A percentile compares a stretch with the other conserved stretches of the same genome.
Conservation (phyloP, 2,329 filamentous ascomycete species). For the Phaeosphaeriaceae sp. region DNA sequence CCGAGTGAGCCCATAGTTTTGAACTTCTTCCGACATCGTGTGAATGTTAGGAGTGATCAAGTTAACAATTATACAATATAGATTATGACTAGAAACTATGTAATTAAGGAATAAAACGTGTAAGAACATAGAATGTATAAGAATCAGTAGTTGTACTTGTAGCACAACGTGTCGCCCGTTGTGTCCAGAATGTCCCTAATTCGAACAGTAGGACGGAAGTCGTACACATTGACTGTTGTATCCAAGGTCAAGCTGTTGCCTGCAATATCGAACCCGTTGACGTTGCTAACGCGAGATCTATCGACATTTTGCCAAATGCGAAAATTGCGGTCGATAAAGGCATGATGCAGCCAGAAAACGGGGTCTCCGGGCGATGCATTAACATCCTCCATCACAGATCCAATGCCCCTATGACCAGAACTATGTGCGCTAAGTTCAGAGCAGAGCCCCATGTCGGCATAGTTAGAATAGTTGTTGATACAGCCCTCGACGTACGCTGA, state of each 20-base stretch:
- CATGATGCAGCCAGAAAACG: constrained; percentile 60
- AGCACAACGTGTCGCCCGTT: constrained; percentile 34
- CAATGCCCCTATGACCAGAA: constrained; percentile 46
- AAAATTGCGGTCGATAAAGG: constrained; percentile 58
- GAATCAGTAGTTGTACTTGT: constrained; percentile 49
- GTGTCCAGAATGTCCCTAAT: constrained; percentile 43
- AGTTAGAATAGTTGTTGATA: constrained; percentile 29
- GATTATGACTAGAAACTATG: too few relatives aligned
- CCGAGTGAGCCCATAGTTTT: too few relatives aligned
- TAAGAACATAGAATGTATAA: too few relatives aligned
- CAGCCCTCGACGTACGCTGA: constrained; percentile 37
- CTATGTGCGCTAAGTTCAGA: constrained; percentile 40
- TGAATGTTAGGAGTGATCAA: too few relatives aligned
- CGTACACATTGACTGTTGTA: constrained; percentile 35
- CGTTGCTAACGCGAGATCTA: constrained; percentile 32
- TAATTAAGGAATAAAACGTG: too few relatives aligned
- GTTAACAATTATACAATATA: too few relatives aligned
- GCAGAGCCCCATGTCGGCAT: constrained; percentile 38
- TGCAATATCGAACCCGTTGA: constrained; percentile 50
- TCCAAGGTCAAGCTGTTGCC: constrained; percentile 34
- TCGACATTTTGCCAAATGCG: constrained; percentile 59
- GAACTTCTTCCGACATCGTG: too few relatives aligned
- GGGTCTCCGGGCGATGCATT: constrained; percentile 44
- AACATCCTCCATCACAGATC: constrained; percentile 42
- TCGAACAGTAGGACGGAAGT: constrained; percentile 32